Evolutionary conservation across 1,139 yeast genomes (phyloP).

Genomic region (Taiozyma sp.): DNA sequence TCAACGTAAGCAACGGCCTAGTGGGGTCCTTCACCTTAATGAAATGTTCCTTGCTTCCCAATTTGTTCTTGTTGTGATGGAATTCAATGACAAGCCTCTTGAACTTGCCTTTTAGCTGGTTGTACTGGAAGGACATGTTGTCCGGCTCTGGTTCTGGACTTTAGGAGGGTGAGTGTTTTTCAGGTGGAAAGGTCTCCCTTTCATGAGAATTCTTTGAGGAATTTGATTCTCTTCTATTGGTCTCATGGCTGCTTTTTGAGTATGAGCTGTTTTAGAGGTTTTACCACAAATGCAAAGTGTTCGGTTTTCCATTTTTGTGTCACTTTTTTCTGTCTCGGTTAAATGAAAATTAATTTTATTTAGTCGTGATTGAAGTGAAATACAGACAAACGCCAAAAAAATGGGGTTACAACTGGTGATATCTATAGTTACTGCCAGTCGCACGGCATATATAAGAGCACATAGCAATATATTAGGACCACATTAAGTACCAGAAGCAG

Average conservation of each 20-base stretch:
- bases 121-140: slow-evolving; percentile 3
- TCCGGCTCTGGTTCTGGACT: neutral
- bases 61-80: slow-evolving; percentile 40
- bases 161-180: neutral
- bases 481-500: no score
- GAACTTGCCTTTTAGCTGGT: slow-evolving; percentile 15
- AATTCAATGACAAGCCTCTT: slow-evolving; percentile 34
- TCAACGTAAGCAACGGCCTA: slow-evolving; percentile 36
- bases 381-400: no score
- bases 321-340: neutral
- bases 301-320: neutral
- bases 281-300: neutral
- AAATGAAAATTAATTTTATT: neutral
- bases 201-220: neutral
- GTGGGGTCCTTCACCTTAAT: slow-evolving; percentile 36
- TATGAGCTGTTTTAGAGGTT: neutral
- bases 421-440: no score
- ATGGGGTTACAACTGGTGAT: no score
- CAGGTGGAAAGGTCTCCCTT: neutral
- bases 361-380: neutral
- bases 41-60: slow-evolving; percentile 34
- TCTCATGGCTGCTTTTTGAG: neutral
- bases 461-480: no score
- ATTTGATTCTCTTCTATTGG: neutral
- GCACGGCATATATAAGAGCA: no score